Conservation (phyloP, 257 asterid species). For the Osmanthus fragrans region DNA sequence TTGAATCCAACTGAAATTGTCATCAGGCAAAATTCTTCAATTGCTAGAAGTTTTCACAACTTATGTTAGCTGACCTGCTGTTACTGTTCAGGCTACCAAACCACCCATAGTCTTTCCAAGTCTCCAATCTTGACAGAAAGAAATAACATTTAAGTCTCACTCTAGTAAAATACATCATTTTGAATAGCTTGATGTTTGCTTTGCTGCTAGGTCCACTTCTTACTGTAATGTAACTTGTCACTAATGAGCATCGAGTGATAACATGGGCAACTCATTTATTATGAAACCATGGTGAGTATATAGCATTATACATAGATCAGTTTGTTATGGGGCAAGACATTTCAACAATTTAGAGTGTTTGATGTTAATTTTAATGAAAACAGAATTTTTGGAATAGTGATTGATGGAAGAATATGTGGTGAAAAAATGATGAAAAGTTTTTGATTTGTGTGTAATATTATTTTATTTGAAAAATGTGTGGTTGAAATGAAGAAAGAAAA, state of each 20-base stretch:
- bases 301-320: conserved; percentile 2
- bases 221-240: conserved; percentile 8
- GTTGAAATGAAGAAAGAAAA: no score
- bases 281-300: conserved; percentile 13
- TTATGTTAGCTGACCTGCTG: conserved; percentile 8
- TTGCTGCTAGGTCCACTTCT: background rate
- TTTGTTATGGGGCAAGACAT: conserved; percentile 1
- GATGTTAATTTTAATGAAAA: no score
- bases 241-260: conserved; percentile 6
- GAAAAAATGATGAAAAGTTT: no score
- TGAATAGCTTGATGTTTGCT: background rate
- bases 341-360: background rate
- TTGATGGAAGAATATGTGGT: no score
- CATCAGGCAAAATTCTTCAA: background rate
- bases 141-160: background rate
- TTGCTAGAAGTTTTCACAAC: background rate
- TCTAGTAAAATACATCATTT: background rate
- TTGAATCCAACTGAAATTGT: background rate
- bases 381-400: no score
- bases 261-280: background rate
- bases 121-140: conserved; percentile 4
- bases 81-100: conserved; percentile 4
- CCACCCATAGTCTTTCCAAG: background rate
- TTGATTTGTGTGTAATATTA: no score
- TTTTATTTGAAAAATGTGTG: no score